Conservation (phyloP, 2,329 filamentous ascomycete genomes). For the Macrophomina phaseolina region DNA sequence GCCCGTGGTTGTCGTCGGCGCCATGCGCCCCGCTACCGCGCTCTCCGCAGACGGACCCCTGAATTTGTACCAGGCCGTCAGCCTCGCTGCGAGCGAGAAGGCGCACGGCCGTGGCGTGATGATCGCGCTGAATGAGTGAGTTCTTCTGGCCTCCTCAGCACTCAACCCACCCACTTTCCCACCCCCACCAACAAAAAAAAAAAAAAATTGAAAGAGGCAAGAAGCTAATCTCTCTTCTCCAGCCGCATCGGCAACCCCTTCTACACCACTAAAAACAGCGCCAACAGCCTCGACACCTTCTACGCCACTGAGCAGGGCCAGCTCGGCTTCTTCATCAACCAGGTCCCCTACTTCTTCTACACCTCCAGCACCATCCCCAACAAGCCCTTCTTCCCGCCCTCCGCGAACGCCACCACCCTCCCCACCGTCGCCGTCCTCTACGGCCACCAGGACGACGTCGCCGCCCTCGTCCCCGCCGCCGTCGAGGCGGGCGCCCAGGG, state of each 20-base stretch:
- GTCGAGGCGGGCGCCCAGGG: slow-evolving; percentile 59
- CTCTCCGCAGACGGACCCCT: slow-evolving; percentile 67
- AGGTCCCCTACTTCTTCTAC: slow-evolving; percentile 66
- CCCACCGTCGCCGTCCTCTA: slow-evolving; percentile 64
- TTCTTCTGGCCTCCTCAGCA: background rate
- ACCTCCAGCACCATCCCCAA: slow-evolving; percentile 54
- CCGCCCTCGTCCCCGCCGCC: slow-evolving; percentile 55
- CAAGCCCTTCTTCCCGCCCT: slow-evolving; percentile 34
- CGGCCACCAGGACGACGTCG: slow-evolving; percentile 60
- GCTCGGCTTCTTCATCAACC: slow-evolving; percentile 64
- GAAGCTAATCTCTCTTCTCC: background rate
- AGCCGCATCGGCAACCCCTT: slow-evolving; percentile 62
- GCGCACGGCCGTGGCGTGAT: slow-evolving; percentile 61
- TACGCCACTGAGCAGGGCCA: slow-evolving; percentile 62
- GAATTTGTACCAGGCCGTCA: slow-evolving; percentile 67
- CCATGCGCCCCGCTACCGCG: slow-evolving; percentile 68
- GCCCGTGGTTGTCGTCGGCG: slow-evolving; percentile 65
- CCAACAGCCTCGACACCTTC: slow-evolving; percentile 69
- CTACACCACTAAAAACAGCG: slow-evolving; percentile 67
- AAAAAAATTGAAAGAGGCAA: background rate
- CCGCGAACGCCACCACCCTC: slow-evolving; percentile 44
- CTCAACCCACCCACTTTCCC: background rate
- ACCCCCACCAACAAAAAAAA: background rate
- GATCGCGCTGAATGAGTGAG: slow-evolving; percentile 64
- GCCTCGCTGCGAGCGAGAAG: slow-evolving; percentile 56